Base-by-base conservation (phyloP, 768 basidiomycete species). In the Coprinellus aureogranulatus region DNA sequence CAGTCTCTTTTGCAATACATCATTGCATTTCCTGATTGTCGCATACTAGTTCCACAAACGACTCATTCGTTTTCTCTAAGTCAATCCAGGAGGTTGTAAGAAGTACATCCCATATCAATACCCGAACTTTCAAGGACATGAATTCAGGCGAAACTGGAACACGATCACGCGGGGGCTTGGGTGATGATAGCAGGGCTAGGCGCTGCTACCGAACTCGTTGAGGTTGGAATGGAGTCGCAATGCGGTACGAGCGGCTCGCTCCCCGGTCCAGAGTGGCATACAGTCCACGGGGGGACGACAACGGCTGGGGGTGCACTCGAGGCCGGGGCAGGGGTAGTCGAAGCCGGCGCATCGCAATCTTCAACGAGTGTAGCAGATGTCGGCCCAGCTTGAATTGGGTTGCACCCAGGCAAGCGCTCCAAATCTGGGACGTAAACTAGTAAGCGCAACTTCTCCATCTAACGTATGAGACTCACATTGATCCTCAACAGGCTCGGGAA, bases 211-310 rank as follows among this genome's bases (percentile, higher is more conserved):
- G 34, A 34, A 22, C 31, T 52, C 50, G 50, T 52, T 34, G 34
- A 37, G 14, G 50, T 14, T 3, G 50, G 50, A 30, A 52, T 52
- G 8, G 50, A 52, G 30, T 52, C 50, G 50, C 50, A 52, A 37
- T 52, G n/a, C 14, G 50, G 50, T 20, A 52, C 50, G 12, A 52
- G 23, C 11, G 30, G 31, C 50, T 52, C 50, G 50, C 50, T 52
- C 22, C 50, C 50, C 4, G 50, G 50, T 10, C 50, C 50, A 14
- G 50, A 52, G 39, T 52, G 50, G 34, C 50, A 58, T n/a, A 58
- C 44, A 16, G 57, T 49, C 57, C 57, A 58, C 12, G 57, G 57
- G 6, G 57, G 57, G 1, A 42, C 30, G n/a, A 58, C 48, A 5
- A 53, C 22, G 5, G 40, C 12, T 1, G 51, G 57, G 4, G 57